phyloP scores from a whole-genome alignment of 192 early-diverging fungal genomes.

The Linnemannia elongata region DNA sequence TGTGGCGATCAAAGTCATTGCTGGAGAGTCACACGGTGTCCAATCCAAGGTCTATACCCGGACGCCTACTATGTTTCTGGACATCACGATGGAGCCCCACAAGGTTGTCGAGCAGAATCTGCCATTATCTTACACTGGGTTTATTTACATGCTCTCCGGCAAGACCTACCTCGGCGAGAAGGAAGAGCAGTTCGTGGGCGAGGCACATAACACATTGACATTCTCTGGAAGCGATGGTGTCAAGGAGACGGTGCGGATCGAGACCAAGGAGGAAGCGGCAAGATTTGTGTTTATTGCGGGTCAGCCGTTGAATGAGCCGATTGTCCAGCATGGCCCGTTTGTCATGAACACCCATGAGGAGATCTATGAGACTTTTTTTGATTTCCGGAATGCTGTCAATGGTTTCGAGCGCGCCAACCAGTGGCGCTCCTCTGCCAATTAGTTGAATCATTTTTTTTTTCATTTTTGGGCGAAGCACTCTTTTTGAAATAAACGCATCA shows the following conservation, averaged over 20 bases:
- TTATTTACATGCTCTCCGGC: conserved; percentile 46
- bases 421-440: conserved; percentile 51
- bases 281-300: conserved; percentile 60
- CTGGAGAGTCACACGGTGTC: conserved; percentile 33
- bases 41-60: conserved; percentile 27
- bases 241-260: conserved; percentile 22
- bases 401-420: conserved; percentile 75
- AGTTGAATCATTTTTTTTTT: background rate
- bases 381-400: conserved; percentile 72
- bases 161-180: conserved; percentile 33
- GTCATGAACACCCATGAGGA: conserved; percentile 76
- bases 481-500: no score
- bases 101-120: conserved; percentile 38
- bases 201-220: conserved; percentile 35
- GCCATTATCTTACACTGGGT: conserved; percentile 38
- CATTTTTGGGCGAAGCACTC: background rate
- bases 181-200: conserved; percentile 5
- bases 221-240: conserved; percentile 28
- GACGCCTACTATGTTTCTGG: conserved; percentile 49
- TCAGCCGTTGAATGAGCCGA: conserved; percentile 65
- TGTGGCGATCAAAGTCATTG: conserved; percentile 44
- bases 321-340: conserved; percentile 74
- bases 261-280: conserved; percentile 34
- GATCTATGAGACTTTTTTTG: conserved; percentile 67
- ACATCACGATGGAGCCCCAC: conserved; percentile 29